These are phyloP conservation scores for Elaeagnus macrophylla DNA, from an alignment of 306 rosid genomes.

Conservation along the genomic window DNA sequence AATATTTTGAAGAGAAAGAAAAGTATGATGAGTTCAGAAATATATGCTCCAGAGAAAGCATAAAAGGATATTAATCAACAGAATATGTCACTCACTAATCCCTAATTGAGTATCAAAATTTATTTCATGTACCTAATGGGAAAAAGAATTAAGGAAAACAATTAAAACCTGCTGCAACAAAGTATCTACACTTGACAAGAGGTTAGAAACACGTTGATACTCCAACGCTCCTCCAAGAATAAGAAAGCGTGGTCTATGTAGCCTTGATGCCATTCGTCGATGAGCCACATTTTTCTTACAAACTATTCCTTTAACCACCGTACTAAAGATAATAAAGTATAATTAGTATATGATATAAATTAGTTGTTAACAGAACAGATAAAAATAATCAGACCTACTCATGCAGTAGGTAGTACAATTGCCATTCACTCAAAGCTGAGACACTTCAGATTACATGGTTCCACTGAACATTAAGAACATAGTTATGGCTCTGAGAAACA, in stretches of 20 bases:
- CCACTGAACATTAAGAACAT: too few relatives aligned
- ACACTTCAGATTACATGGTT: too few relatives aligned
- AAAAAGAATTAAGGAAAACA: conserved; percentile 5
- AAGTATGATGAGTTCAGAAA: conserved; percentile 8
- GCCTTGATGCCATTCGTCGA: conserved; percentile 68
- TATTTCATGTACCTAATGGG: conserved; percentile 10
- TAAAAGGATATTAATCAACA: conserved; percentile 3
- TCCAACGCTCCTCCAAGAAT: conserved; percentile 90
- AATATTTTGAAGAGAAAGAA: conserved; percentile 17
- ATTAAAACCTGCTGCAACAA: conserved; percentile 81
- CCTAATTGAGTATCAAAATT: conserved; percentile 6
- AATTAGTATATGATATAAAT: conserved; percentile 12
- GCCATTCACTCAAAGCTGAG: too few relatives aligned
- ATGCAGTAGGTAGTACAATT: not conserved
- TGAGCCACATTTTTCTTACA: conserved; percentile 93
- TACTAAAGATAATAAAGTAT: conserved; percentile 40
- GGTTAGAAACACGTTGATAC: conserved; percentile 86
- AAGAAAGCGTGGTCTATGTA: conserved; percentile 60
- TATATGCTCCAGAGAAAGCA: not conserved
- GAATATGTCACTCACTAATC: conserved; percentile 7
- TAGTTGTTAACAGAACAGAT: too few relatives aligned
- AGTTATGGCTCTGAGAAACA: too few relatives aligned
- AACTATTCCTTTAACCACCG: conserved; percentile 78
- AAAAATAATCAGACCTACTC: conserved; percentile 6
- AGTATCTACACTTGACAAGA: conserved; percentile 75